Conservation (phyloP, 2,329 filamentous ascomycete species). For the Bipolaris zeicola region DNA sequence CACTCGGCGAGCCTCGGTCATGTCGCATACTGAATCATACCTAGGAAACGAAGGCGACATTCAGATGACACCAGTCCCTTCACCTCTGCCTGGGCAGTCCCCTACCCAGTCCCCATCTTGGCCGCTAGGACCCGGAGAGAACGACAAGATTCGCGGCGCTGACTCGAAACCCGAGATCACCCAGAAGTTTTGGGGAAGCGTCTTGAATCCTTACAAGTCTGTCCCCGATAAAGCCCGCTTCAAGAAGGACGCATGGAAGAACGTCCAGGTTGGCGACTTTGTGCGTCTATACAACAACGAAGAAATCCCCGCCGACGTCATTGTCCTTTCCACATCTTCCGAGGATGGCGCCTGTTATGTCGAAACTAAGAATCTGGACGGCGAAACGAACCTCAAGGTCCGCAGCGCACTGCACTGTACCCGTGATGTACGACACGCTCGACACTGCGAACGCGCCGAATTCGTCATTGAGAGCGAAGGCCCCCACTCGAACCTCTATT, state of each 20-base stretch:
- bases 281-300: constrained; percentile 96
- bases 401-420: constrained; percentile 88
- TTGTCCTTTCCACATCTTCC: constrained; percentile 91
- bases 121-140: constrained; percentile 36
- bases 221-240: constrained; percentile 77
- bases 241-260: constrained; percentile 95
- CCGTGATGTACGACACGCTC: constrained; percentile 80
- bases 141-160: constrained; percentile 33
- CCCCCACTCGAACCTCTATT: constrained; percentile 91
- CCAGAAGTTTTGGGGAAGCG: constrained; percentile 64
- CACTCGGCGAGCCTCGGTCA: constrained; percentile 63
- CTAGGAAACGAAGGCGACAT: constrained; percentile 69
- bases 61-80: constrained; percentile 94
- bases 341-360: constrained; percentile 94
- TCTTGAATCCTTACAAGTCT: constrained; percentile 74
- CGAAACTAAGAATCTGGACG: constrained; percentile 97
- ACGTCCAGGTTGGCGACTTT: constrained; percentile 91
- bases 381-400: constrained; percentile 96
- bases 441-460: constrained; percentile 87
- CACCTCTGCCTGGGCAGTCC: constrained; percentile 66
- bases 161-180: constrained; percentile 35
- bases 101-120: constrained; percentile 34
- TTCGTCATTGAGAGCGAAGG: constrained; percentile 90
- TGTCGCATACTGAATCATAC: constrained; percentile 59
- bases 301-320: constrained; percentile 89